Evolutionary conservation across 1,139 yeast genomes (phyloP).

Genomic region (Pneumocystis canis): DNA sequence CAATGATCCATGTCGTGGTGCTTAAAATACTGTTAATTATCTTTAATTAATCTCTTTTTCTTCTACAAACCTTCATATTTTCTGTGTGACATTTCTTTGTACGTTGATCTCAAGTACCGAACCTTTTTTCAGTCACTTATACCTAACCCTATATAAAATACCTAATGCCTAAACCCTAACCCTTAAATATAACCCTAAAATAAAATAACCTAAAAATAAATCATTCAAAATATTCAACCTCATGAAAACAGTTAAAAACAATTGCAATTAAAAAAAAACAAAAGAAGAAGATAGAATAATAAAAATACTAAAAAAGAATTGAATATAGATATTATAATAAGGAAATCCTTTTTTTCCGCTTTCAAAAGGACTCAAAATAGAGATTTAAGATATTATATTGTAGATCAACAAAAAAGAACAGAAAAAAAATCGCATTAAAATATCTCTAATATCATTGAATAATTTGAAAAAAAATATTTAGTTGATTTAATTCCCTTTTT

Average conservation of each 20-base stretch:
- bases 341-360: too few relatives aligned
- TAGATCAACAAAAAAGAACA: too few relatives aligned
- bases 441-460: too few relatives aligned
- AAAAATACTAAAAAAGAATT: too few relatives aligned
- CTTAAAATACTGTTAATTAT: slow-evolving; percentile 22
- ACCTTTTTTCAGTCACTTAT: neutral
- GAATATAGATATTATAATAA: too few relatives aligned
- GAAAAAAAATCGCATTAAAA: too few relatives aligned
- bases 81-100: neutral
- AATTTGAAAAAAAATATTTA: neutral
- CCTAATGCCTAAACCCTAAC: neutral
- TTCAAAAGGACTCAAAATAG: too few relatives aligned
- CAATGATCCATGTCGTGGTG: slow-evolving; percentile 99
- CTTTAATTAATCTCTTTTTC: neutral
- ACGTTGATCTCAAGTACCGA: neutral
- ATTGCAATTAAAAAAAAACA: too few relatives aligned
- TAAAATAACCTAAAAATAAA: too few relatives aligned
- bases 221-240: neutral
- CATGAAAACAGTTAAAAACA: neutral
- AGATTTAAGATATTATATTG: too few relatives aligned
- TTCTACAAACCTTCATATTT: slow-evolving; percentile 1
- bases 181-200: too few relatives aligned
- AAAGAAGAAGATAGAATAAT: neutral
- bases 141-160: neutral
- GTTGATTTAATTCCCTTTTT: too few relatives aligned